These are phyloP conservation scores for Adiantum capillusveneris DNA, from an alignment of 75 land plant genomes.

Conservation along the genomic window DNA sequence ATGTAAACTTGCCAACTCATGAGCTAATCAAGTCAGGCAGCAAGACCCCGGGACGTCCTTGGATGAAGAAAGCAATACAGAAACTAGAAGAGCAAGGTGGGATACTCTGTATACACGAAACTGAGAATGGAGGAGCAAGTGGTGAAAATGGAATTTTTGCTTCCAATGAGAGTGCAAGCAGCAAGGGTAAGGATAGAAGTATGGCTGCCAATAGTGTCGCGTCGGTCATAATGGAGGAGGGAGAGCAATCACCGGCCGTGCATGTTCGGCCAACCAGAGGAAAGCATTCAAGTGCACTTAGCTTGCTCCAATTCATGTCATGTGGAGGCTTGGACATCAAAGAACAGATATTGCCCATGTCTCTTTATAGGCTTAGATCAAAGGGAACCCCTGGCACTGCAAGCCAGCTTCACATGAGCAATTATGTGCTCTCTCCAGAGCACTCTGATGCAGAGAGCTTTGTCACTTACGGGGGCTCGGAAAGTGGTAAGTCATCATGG, in stretches of 20 bases:
- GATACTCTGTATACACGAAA: too few species aligned
- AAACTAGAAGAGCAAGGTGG: too few species aligned
- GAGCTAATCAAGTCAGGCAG: neutral
- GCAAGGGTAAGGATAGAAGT: neutral
- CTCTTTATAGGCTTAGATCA: neutral
- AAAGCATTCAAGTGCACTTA: neutral
- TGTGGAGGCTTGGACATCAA: conserved; percentile 7
- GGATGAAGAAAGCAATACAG: conserved; percentile 2
- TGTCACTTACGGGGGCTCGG: too few species aligned
- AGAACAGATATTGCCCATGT: conserved; percentile 6
- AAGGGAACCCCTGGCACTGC: neutral
- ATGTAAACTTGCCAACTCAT: neutral
- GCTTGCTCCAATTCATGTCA: conserved; percentile 4
- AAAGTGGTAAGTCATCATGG: too few species aligned
- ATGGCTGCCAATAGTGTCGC: neutral
- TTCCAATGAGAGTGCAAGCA: neutral
- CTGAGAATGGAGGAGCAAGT: too few species aligned
- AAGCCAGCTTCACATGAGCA: neutral
- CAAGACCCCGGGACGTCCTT: neutral
- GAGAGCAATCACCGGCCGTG: too few species aligned
- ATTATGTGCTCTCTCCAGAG: too few species aligned
- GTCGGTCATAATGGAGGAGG: too few species aligned
- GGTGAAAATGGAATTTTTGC: too few species aligned
- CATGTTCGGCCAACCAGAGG: neutral
- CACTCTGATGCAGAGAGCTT: too few species aligned